Evolutionary conservation across 345 rosid species (phyloP), one percentile per base, ranked within the genome.

Genomic region (Orychophragmus violaceus): DNA sequence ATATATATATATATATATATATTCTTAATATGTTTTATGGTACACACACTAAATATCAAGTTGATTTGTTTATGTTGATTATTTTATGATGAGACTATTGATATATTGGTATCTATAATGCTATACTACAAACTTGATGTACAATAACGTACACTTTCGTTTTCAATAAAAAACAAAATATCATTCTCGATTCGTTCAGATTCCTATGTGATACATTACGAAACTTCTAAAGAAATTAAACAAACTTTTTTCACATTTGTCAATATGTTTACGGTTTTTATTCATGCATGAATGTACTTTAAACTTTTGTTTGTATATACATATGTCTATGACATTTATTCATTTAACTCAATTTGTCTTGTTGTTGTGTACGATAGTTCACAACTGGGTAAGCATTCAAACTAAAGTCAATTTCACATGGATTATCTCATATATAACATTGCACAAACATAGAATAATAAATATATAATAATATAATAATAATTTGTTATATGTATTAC

Each of bases 221-320:
- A 64, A 72, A 46, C 59, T 48, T 65, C 28, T 21, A 37, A 29
- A 18, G 39, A 44, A 64, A 56, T 36, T 9, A 7, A 25, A n/a
- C 32, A 63, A 45, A 21, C 5, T 2, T 6, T 10, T 21, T 18
- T 48, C 10, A 72, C 66, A 72, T 44, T 57, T 65, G 76, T 59
- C 55, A 58, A 66, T 8, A 59, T 73, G 36, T 54, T 5, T 50
- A 66, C 25, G 50, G 62, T 59, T 72, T 57, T 28, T 21, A 0
- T 46, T 57, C 66, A 72, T 65, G 66, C 66, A 58, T 58, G 55
- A 39, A 41, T 42, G n/a, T n/a, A 29, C 49, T 66, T 32, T 66
- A 3, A 17, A 19, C 3, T 44, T 74, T 52, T 66, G 63, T 74
- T 36, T 60, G 41, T 59, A 59, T 52, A 33, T 73, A 41, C 27